Evolutionary conservation across 768 basidiomycete species (phyloP), one percentile per base, ranked within the genome.

Genomic region (Suillus weaverae): DNA sequence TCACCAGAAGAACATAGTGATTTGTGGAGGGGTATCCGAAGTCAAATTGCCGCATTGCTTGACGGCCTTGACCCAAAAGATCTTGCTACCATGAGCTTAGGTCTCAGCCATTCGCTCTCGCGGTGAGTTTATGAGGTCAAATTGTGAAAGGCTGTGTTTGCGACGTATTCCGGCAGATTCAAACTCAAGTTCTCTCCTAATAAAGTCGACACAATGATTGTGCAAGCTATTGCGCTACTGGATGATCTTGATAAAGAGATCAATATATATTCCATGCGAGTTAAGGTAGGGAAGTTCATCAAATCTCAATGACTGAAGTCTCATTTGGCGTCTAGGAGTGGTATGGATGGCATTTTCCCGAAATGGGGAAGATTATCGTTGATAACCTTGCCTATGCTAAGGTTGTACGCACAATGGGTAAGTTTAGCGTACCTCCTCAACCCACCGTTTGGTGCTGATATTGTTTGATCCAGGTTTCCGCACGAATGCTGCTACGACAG

Each of bases 341-440:
- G 97, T 99, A 99, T 72, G 97, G 97, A 43, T 99, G 97, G 97
- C 97, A 99, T 81, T 99, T 99, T 85, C 97, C 97, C 5, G 97
- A 99, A 79, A 93, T 99, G 91, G 92, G 90, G 65, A 99, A 98
- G 82, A 99, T 99, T 75, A 92, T 99, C 69, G 87, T 89, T 65
- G 97, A 99, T 83, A 99, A 97, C 79, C 80, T 96, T 65, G 96
- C 97, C 22, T 99, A 99, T 76, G 96, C 97, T 66, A 97, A 95
- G 81, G 90, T 91, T 64, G 88, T 99, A 71, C 91, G 90, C 63
- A 78, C 84, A 39, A 97, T 99, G 96, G 97, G 92, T 88, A 74
- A 66, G 84, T 75, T 9, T 32, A n/a, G 41, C 13, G 30, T 36
- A 9, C 22, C 33, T 55, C 22, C 4, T 43, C 41, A 16, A 22